Conservation (phyloP, 306 rosid genomes). For the Calophaca sinica region DNA sequence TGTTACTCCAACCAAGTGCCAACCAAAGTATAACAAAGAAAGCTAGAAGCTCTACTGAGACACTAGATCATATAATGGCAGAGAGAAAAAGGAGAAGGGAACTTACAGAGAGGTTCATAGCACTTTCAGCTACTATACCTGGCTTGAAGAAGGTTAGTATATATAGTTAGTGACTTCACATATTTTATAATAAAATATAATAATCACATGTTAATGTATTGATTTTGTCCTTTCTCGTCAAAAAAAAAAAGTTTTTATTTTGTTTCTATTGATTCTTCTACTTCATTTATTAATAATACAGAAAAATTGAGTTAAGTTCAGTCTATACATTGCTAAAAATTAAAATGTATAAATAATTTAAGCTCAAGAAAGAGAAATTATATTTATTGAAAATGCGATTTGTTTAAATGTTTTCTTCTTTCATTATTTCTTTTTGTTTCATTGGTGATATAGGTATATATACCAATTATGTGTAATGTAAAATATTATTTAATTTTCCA, state of each 20-base stretch:
- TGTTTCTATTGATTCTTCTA: neutral
- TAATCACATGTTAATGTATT: neutral
- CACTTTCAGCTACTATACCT: conserved; percentile 49
- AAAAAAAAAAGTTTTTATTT: conserved; percentile 3
- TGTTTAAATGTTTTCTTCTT: neutral
- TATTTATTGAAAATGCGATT: neutral
- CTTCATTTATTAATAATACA: neutral
- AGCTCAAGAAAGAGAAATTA: neutral
- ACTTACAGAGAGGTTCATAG: conserved; percentile 47
- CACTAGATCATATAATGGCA: conserved; percentile 43
- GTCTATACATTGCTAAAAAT: neutral
- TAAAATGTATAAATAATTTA: neutral
- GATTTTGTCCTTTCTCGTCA: conserved; percentile 4
- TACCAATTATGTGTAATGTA: neutral
- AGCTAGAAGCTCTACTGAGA: conserved; percentile 37
- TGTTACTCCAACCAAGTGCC: no score
- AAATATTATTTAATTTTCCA: conserved; percentile 7
- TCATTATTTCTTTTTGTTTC: no score
- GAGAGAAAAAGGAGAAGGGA: conserved; percentile 50
- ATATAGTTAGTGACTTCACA: no score
- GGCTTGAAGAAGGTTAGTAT: conserved; percentile 49
- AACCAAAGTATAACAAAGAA: conserved; percentile 20
- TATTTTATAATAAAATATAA: no score
- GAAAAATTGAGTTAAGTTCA: neutral
- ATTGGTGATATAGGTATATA: no score